Evolutionary conservation across 2,329 filamentous ascomycete genomes (phyloP).

Genomic region (Venturia pyrina): DNA sequence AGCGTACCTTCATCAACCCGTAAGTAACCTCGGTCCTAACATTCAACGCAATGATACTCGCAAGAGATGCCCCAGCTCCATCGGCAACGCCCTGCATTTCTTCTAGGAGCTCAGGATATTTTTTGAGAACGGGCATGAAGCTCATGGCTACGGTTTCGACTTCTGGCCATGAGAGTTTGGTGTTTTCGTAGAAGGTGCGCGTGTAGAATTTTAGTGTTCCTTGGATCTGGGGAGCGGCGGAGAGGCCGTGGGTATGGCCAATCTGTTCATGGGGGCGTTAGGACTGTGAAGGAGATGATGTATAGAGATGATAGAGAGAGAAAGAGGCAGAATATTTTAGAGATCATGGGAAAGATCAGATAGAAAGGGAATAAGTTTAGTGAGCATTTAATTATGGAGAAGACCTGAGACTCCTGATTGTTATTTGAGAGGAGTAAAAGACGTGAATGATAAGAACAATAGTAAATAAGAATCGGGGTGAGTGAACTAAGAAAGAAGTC

Average conservation of each 20-base stretch:
- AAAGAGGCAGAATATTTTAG: background rate
- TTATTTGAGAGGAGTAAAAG: no score
- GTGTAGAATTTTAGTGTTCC: slow-evolving; percentile 39
- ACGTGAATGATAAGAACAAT: no score
- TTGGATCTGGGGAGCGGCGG: slow-evolving; percentile 30
- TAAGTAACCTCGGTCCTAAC: slow-evolving; percentile 49
- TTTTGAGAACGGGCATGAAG: slow-evolving; percentile 36
- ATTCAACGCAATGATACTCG: slow-evolving; percentile 49
- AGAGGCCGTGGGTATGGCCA: slow-evolving; percentile 36
- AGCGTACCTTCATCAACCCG: slow-evolving; percentile 36
- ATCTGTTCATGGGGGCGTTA: slow-evolving; percentile 28
- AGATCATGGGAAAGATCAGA: no score
- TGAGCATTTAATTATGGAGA: background rate
- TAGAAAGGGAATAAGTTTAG: no score
- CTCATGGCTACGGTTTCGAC: slow-evolving; percentile 36
- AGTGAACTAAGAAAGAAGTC: background rate
- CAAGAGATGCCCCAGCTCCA: slow-evolving; percentile 35
- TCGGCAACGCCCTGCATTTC: slow-evolving; percentile 40
- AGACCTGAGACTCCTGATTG: background rate
- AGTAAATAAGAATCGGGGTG: no score
- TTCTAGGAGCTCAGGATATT: slow-evolving; percentile 34
- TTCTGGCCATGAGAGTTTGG: slow-evolving; percentile 35
- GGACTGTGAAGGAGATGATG: background rate
- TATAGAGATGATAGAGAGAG: background rate
- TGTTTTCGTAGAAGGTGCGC: slow-evolving; percentile 36